Base-by-base conservation (phyloP, 1,139 yeast species). In the Yamadazyma blattariae region DNA sequence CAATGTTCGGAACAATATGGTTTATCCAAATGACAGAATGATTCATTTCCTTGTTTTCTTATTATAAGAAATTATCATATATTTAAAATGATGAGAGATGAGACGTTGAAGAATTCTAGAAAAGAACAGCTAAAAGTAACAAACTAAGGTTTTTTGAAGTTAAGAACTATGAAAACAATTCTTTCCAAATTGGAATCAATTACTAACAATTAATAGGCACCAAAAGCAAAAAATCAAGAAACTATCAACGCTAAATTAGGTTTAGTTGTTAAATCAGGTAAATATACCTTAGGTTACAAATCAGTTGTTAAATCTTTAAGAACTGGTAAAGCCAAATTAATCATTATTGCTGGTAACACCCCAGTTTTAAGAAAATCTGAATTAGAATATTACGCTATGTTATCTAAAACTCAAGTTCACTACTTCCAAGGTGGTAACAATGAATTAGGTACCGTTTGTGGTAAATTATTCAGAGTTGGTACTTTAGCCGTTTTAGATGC, bases 401-500 rank as follows among this genome's bases (percentile, higher is more conserved):
- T 92, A 74, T 87, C 98, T 70, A 92, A 90, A 88, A 88, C 97
- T 70, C 82, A 81, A 67, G 96, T 92, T 62, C 92, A 90, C 95
- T 82, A 81, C 83, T 92, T 90, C 95, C 95, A 86, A 76, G 98
- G 97, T 79, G 96, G 97, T 75, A 90, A 90, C 97, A 90, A 90
- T 77, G 97, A 90, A 79, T 88, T 92, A 67, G 97, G 98, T 80
- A 94, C 99, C 63, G 96, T 96, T 59, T 92, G 97, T 75, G 99
- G 99, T 89, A 90, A 87, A 79, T 89, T 92, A 67, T 92, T 94
- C 97, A 90, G 97, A 80, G 98, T 92, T 62, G 97, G 97, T 79
- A 92, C 90, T 63, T 77, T 92, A 66, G 79, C 97, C 61, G 72
- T 94, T 63, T 77, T 90, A 67, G 98, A 94, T 63, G 97, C 96